These are phyloP conservation scores for Neocucurbitaria cava DNA, from an alignment of 2,329 filamentous ascomycete genomes.

Conservation along the genomic window DNA sequence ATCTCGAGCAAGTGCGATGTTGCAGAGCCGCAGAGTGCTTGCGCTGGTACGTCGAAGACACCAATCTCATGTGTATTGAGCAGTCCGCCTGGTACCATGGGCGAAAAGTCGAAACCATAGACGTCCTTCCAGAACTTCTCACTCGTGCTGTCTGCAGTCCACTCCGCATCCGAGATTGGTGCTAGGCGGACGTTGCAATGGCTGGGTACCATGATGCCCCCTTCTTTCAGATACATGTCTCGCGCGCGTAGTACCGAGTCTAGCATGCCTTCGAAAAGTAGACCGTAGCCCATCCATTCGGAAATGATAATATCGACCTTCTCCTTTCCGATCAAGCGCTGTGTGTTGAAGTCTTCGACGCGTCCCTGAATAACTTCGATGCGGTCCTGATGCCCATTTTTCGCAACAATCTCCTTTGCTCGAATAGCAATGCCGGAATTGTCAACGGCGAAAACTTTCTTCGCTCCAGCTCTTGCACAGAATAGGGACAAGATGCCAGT, in stretches of 20 bases:
- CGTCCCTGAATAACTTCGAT: conserved; percentile 85
- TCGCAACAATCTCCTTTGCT: conserved; percentile 82
- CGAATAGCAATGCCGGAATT: conserved; percentile 90
- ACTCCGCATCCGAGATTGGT: conserved; percentile 78
- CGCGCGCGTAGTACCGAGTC: conserved; percentile 88
- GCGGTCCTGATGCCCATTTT: conserved; percentile 74
- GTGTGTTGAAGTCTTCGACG: conserved; percentile 81
- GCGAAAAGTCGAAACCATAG: conserved; percentile 92
- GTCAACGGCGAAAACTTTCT: conserved; percentile 87
- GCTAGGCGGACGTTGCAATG: conserved; percentile 84
- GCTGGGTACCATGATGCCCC: conserved; percentile 84
- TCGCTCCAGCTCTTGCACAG: conserved; percentile 87
- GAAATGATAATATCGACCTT: conserved; percentile 94
- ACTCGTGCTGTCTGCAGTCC: conserved; percentile 75
- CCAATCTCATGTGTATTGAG: conserved; percentile 65
- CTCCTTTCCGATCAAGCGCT: conserved; percentile 55
- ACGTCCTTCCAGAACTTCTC: conserved; percentile 82
- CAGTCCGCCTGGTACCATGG: conserved; percentile 83
- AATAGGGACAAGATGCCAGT: conserved; percentile 91
- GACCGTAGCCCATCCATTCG: conserved; percentile 97
- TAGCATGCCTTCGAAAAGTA: conserved; percentile 95
- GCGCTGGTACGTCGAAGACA: conserved; percentile 40
- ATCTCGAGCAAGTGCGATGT: conserved; percentile 80
- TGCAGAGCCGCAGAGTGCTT: conserved; percentile 56
- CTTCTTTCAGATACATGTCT: conserved; percentile 81